Conservation (phyloP, 305 asterid species). For the Solanum hybrid region DNA sequence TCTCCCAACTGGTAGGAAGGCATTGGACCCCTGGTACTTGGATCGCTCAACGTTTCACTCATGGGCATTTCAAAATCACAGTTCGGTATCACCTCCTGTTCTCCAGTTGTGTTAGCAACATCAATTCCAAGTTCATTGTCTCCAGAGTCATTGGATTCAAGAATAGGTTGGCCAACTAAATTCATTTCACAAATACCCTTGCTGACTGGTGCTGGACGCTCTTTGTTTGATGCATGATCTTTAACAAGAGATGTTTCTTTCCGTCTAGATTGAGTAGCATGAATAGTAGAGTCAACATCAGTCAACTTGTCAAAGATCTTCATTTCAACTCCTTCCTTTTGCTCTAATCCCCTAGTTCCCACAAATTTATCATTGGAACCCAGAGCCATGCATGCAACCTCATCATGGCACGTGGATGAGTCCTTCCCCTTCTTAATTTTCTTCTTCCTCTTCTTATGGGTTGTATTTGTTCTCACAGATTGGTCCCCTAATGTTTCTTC, state of each 20-base stretch:
- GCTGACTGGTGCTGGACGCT: neutral
- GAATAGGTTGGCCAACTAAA: neutral
- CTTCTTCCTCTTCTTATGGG: constrained; percentile 13
- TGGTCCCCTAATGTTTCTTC: neutral
- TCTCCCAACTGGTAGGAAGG: neutral
- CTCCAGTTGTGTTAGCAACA: constrained; percentile 7
- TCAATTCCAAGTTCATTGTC: neutral
- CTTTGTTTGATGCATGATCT: neutral
- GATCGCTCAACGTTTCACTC: neutral
- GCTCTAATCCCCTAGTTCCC: neutral
- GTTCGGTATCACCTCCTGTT: constrained; percentile 8
- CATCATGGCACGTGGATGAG: neutral
- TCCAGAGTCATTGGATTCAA: neutral
- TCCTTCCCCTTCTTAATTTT: neutral
- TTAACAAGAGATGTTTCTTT: neutral
- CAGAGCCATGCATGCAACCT: neutral
- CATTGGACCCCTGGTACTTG: neutral
- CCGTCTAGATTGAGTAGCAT: constrained; percentile 3
- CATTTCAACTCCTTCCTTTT: neutral
- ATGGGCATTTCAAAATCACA: constrained; percentile 5
- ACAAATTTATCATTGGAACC: neutral
- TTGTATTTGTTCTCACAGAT: neutral
- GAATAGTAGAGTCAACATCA: neutral
- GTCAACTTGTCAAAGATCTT: neutral
- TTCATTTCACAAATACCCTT: neutral